Percentiles rank a stretch among this genome's conserved stretches.
Conservation (phyloP, 2,329 filamentous ascomycete species). For the Xylariomycetidae sp. region DNA sequence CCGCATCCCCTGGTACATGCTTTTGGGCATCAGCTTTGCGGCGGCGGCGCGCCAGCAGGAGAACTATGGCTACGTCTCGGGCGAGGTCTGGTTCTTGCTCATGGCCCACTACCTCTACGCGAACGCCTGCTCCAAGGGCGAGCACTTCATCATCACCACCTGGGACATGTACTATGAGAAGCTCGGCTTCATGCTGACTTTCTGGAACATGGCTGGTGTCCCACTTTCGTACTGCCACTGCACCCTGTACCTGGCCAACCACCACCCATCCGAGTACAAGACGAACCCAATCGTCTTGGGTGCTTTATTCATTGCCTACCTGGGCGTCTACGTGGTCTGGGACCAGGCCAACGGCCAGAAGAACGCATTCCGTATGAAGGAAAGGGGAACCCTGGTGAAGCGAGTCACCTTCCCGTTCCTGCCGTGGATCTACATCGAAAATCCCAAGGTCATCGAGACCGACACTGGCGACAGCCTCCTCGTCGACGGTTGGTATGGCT, state of each 20-base stretch:
- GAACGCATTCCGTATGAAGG: constrained; percentile 80
- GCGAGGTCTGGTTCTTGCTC: constrained; percentile 77
- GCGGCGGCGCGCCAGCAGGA: constrained; percentile 80
- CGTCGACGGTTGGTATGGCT: constrained; percentile 78
- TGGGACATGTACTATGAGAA: constrained; percentile 99
- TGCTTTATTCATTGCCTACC: constrained; percentile 62
- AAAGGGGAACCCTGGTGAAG: constrained; percentile 63
- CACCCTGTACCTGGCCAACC: constrained; percentile 82
- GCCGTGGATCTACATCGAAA: constrained; percentile 78
- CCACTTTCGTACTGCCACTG: constrained; percentile 91
- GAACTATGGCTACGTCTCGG: constrained; percentile 75
- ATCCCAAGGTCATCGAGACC: constrained; percentile 72
- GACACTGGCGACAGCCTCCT: constrained; percentile 70
- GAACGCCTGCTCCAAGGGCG: constrained; percentile 86
- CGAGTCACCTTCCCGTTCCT: constrained; percentile 84
- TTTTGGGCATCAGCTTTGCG: constrained; percentile 71
- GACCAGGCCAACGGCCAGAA: constrained; percentile 90
- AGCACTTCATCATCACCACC: constrained; percentile 83
- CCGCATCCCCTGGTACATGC: constrained; percentile 85
- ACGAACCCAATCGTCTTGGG: constrained; percentile 66
- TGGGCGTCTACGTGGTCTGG: constrained; percentile 87
- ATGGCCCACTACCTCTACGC: constrained; percentile 91
- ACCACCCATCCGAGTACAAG: constrained; percentile 68
- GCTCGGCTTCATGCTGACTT: constrained; percentile 96
- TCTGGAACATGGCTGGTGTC: constrained; percentile 93